Percentiles rank a stretch among this genome's conserved stretches.
Evolutionary conservation across 495 filamentous ascomycete genomes (phyloP).

Genomic region (Xylaria nigripes): DNA sequence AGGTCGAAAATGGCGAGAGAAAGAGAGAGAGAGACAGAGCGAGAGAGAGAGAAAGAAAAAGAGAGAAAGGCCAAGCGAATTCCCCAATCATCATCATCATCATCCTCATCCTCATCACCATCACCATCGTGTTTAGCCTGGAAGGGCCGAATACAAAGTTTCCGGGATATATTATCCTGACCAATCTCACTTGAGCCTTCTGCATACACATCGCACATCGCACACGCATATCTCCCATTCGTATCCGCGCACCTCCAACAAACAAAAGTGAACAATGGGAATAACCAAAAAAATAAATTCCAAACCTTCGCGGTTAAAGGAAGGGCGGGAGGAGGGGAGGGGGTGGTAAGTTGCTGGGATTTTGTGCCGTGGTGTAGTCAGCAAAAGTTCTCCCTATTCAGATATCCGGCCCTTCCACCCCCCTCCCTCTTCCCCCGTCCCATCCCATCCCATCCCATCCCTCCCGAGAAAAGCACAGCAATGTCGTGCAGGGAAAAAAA

Average conservation of each 20-base stretch:
- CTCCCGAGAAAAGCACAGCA: background rate
- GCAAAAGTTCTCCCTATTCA: constrained; percentile 5
- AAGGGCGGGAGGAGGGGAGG: too few relatives aligned
- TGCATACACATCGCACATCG: background rate
- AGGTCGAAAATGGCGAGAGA: background rate
- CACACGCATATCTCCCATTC: background rate
- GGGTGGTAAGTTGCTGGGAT: background rate
- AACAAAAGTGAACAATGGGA: too few relatives aligned
- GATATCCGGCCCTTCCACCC: background rate
- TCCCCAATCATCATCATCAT: too few relatives aligned
- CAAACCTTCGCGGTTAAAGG: background rate
- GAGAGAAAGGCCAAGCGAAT: background rate
- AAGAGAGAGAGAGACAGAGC: too few relatives aligned
- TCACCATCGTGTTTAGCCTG: constrained; percentile 26
- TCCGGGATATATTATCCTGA: constrained; percentile 22
- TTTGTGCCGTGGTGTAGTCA: constrained; percentile 1
- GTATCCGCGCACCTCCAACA: constrained; percentile 5
- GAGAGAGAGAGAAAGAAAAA: background rate
- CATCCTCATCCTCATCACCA: constrained; percentile 2
- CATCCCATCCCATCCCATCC: constrained; percentile 1
- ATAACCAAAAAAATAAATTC: too few relatives aligned
- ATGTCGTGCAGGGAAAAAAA: constrained; percentile 17
- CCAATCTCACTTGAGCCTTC: constrained; percentile 20
- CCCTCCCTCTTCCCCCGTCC: background rate
- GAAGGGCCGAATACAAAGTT: constrained; percentile 17